phyloP scores from a whole-genome alignment of 164 flowering plant genomes.

The grape (Vitis vinifera) region ASM3070453v1 NC_081815.1:19426501-19427000 shows the following conservation, averaged over 20 bases:
- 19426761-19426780: constrained; percentile 99
- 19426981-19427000: too few species aligned
- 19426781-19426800: constrained; percentile 97
- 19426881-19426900: not conserved
- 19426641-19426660: not conserved
- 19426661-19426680: not conserved
- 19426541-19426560: constrained; percentile 44
- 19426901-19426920: too few species aligned
- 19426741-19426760: constrained; percentile 98
- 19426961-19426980: too few species aligned
- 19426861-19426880: constrained; percentile 6
- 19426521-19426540: constrained; percentile 85
- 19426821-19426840: constrained; percentile 95
- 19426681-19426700: constrained; percentile 56
- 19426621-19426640: not conserved
- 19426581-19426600: not conserved
- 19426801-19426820: constrained; percentile 99
- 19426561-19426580: not conserved
- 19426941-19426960: too few species aligned
- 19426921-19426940: too few species aligned
- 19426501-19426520: constrained; percentile 95
- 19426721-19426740: constrained; percentile 86
- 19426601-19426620: not conserved
- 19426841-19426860: constrained; percentile 68
- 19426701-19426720: constrained; percentile 90